Conservation (phyloP, 768 basidiomycete species). For the Mycena crocata region DNA sequence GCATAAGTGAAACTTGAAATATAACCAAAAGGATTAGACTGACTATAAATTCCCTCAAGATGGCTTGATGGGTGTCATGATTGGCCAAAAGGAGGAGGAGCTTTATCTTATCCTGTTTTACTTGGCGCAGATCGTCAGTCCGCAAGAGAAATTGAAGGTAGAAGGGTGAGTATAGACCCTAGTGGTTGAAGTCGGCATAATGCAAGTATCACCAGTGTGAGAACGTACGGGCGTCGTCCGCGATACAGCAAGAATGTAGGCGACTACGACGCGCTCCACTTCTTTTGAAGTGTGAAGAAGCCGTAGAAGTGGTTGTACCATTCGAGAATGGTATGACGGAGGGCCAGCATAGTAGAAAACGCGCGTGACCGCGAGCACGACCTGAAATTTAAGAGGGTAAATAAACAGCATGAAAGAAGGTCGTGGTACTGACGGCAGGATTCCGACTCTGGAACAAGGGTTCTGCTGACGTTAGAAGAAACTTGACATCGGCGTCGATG, state of each 20-base stretch:
- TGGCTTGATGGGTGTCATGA: slow-evolving; percentile 71
- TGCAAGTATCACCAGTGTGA: neutral
- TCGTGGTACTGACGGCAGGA: slow-evolving; percentile 73
- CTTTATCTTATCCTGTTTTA: slow-evolving; percentile 81
- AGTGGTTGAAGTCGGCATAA: slow-evolving; percentile 2
- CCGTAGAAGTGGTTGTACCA: slow-evolving; percentile 80
- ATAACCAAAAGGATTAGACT: slow-evolving; percentile 40
- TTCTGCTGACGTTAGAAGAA: slow-evolving; percentile 77
- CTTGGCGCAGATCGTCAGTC: slow-evolving; percentile 70
- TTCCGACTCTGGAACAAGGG: slow-evolving; percentile 89
- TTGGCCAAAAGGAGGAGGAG: slow-evolving; percentile 76
- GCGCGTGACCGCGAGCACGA: slow-evolving; percentile 80
- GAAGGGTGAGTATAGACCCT: slow-evolving; percentile 74
- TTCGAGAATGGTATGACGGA: slow-evolving; percentile 62
- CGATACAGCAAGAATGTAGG: slow-evolving; percentile 76
- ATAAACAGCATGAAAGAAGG: slow-evolving; percentile 2
- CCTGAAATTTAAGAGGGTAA: slow-evolving; percentile 55
- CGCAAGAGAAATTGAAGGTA: slow-evolving; percentile 78
- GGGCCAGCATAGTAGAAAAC: slow-evolving; percentile 82
- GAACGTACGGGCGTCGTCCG: slow-evolving; percentile 72
- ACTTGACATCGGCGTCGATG: slow-evolving; percentile 80
- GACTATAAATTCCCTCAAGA: slow-evolving; percentile 89
- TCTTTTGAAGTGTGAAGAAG: slow-evolving; percentile 78
- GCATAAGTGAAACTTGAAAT: neutral
- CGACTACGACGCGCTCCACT: slow-evolving; percentile 78